Evolutionary conservation across 2,329 filamentous ascomycete species (phyloP).

Genomic region (Aspergillus ochraceus): DNA sequence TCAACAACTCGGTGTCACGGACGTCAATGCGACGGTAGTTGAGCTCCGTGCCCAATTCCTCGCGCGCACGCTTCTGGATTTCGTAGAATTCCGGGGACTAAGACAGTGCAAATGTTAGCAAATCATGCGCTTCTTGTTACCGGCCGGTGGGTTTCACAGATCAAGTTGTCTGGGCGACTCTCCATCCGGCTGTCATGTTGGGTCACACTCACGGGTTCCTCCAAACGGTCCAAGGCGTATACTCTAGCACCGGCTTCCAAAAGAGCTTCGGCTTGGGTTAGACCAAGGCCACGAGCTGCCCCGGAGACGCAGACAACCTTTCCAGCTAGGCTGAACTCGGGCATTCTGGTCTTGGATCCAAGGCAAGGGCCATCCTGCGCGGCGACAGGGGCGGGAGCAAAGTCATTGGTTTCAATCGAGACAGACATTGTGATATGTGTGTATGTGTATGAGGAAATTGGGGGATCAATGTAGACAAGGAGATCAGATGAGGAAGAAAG

Average conservation of each 20-base stretch:
- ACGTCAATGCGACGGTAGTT: conserved; percentile 81
- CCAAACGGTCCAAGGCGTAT: conserved; percentile 46
- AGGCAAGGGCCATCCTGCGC: conserved; percentile 29
- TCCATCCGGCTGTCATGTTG: neutral
- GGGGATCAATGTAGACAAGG: neutral
- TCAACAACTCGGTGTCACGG: conserved; percentile 66
- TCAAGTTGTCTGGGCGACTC: neutral
- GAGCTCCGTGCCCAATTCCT: conserved; percentile 66
- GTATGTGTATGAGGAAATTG: neutral
- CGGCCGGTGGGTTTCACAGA: neutral
- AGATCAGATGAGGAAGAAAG: neutral
- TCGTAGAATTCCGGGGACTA: conserved; percentile 61
- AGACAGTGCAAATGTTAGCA: neutral
- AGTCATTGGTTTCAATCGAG: conserved; percentile 31
- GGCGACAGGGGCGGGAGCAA: conserved; percentile 26
- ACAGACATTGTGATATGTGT: conserved; percentile 29
- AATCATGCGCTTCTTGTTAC: neutral
- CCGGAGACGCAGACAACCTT: conserved; percentile 72
- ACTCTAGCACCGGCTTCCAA: conserved; percentile 71
- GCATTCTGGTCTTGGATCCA: conserved; percentile 48
- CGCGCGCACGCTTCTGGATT: conserved; percentile 62
- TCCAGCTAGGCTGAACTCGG: conserved; percentile 73
- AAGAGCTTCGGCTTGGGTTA: conserved; percentile 71
- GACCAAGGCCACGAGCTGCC: conserved; percentile 69
- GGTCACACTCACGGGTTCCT: conserved; percentile 34